A percentile compares a stretch with the other conserved stretches of the same genome.
Conservation (phyloP, 768 basidiomycete species). For the Suillus spraguei region DNA sequence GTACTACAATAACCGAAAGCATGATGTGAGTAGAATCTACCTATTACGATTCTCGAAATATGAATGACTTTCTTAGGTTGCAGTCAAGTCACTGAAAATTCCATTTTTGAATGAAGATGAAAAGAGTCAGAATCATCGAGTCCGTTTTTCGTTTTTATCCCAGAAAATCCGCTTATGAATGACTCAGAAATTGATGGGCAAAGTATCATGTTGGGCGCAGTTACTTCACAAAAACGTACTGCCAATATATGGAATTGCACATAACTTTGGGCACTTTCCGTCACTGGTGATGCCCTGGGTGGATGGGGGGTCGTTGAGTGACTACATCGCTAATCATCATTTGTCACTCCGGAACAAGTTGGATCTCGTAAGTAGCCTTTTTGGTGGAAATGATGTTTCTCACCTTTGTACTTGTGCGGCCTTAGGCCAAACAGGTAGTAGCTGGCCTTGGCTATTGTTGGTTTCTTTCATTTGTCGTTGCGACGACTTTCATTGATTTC, state of each 20-base stretch:
- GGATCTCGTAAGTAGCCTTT: constrained; percentile 19
- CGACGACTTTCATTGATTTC: background rate
- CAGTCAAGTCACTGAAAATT: constrained; percentile 4
- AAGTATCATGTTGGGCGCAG: constrained; percentile 9
- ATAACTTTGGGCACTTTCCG: constrained; percentile 23
- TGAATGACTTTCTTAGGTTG: background rate
- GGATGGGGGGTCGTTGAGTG: constrained; percentile 25
- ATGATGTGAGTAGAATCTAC: background rate
- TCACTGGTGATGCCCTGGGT: constrained; percentile 30
- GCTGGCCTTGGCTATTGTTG: constrained; percentile 11
- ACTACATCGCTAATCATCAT: constrained; percentile 15
- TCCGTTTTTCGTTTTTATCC: background rate
- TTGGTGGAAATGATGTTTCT: too few species aligned
- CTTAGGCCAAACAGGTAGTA: constrained; percentile 6
- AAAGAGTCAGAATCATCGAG: background rate
- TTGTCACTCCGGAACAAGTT: constrained; percentile 15
- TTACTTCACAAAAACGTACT: constrained; percentile 21
- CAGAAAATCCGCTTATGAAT: background rate
- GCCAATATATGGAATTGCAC: constrained; percentile 21
- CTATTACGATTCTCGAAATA: background rate
- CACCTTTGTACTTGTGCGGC: too few species aligned
- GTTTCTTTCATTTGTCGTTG: background rate
- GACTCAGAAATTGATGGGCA: background rate
- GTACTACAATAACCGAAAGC: background rate
- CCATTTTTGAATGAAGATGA: background rate